Base-by-base conservation (phyloP, 148 eudicot genomes). In the Camellia granthamiana region DNA sequence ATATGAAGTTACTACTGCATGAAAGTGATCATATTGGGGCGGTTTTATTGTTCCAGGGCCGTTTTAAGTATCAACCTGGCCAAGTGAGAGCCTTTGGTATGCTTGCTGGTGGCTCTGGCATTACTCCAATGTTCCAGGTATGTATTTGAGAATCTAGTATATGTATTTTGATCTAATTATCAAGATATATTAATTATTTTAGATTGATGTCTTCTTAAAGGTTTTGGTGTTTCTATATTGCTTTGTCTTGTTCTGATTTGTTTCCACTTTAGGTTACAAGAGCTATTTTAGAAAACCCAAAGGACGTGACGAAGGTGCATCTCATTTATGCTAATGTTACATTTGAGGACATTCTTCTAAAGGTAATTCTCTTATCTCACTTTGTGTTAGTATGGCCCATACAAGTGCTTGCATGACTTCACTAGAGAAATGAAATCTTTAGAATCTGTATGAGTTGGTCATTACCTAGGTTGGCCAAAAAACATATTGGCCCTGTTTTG, bases 61-160 rank as follows among this genome's bases (percentile, higher is more conserved):
- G 97, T 69, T 94, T 94, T 75, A 94, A 61, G 89, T 94, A 94
- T 86, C 92, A 92, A 75, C 93, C 94, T 77, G 94, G 94, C 49
- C 88, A 94, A 86, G 98, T 91, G 77, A 89, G 94, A 86, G 97
- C 92, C 54, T 90, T 94, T 60, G 98, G 98, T 18, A 92, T 92
- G 98, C 88, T 94, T 88, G 94, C 98, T 81, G 98, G 98, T 59
- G 98, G 98, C 41, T 92, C 98, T 79, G 98, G 98, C 72, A 94
- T 94, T 79, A 94, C 96, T 78, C 97, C 98, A 19, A 94, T 92
- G 91, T 92, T 89, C 77, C 95, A 90, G 87, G 95, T 92, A 76
- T 73, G 76, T 46, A 65, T 72, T 74, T 70, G 61, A 52, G 59
- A 19, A 43, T 67, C 5, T 77, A 19, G 30, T 6, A 6, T 5